Evolutionary conservation across 169 alveolate genomes (phyloP).

Genomic region (Babesia ovis): DNA sequence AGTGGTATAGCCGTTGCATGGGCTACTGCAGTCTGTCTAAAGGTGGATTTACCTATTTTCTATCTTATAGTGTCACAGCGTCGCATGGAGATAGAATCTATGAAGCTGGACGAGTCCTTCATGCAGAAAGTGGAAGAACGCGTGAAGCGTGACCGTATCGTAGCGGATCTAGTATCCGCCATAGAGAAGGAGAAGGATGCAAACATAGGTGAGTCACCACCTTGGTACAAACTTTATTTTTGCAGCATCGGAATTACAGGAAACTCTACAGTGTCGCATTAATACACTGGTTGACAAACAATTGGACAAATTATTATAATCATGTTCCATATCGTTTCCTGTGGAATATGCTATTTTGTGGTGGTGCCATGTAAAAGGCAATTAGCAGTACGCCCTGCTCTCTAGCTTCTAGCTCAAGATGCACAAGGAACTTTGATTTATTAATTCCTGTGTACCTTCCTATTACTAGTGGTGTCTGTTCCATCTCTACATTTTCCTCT

Average conservation of each 20-base stretch:
- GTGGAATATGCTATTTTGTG: slow-evolving; percentile 44
- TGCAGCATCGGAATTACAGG: slow-evolving; percentile 46
- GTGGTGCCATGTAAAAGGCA: slow-evolving; percentile 54
- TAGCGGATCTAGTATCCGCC: slow-evolving; percentile 30
- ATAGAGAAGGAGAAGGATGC: slow-evolving; percentile 19
- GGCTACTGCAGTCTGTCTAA: slow-evolving; percentile 60
- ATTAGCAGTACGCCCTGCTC: slow-evolving; percentile 33
- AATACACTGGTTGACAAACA: slow-evolving; percentile 45
- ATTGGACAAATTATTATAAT: slow-evolving; percentile 48
- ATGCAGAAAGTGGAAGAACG: slow-evolving; percentile 27
- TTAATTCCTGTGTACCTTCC: slow-evolving; percentile 40
- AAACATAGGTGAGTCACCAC: slow-evolving; percentile 1
- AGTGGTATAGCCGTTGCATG: slow-evolving; percentile 56
- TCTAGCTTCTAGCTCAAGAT: slow-evolving; percentile 33
- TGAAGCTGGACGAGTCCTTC: slow-evolving; percentile 36
- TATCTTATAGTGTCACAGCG: slow-evolving; percentile 19
- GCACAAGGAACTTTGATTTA: slow-evolving; percentile 56
- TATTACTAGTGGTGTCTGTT: slow-evolving; percentile 9
- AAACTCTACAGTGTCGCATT: slow-evolving; percentile 32
- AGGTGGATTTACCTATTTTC: slow-evolving; percentile 28
- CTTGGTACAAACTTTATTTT: neutral
- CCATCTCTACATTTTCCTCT: slow-evolving; percentile 14
- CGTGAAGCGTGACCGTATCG: slow-evolving; percentile 43
- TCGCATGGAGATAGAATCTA: slow-evolving; percentile 34
- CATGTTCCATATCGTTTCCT: slow-evolving; percentile 59